These are phyloP conservation scores for Castanea crenata DNA, from an alignment of 306 rosid genomes.

Conservation along the genomic window DNA sequence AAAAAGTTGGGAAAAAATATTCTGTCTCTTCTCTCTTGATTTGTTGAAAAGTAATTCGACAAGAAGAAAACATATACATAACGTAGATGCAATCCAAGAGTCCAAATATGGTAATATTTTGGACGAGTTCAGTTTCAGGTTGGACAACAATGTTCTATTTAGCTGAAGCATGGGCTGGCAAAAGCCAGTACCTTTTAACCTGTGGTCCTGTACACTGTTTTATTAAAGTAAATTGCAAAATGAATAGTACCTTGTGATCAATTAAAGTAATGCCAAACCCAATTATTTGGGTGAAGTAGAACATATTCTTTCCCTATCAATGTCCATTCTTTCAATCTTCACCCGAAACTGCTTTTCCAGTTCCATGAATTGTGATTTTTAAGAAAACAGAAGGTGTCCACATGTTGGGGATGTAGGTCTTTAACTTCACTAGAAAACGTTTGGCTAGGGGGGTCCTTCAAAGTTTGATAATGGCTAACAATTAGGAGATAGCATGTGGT, in stretches of 20 bases:
- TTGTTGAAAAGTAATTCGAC: no score
- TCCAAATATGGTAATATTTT: neutral
- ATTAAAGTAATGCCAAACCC: neutral
- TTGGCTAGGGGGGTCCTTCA: neutral
- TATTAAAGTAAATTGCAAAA: neutral
- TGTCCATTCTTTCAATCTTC: constrained; percentile 1
- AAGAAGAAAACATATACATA: no score
- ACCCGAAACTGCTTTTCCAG: neutral
- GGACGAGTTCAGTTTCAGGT: neutral
- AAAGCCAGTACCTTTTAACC: neutral
- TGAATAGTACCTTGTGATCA: neutral
- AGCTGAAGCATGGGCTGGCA: neutral
- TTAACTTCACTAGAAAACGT: neutral
- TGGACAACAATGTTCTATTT: neutral
- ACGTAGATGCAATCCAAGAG: neutral
- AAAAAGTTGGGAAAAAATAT: no score
- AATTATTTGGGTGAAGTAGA: constrained; percentile 3
- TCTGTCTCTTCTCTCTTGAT: no score
- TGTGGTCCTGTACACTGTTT: neutral
- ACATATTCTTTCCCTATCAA: neutral
- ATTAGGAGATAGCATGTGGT: constrained; percentile 14
- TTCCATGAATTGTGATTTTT: neutral
- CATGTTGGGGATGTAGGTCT: neutral
- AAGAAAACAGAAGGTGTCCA: constrained; percentile 11
- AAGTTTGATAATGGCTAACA: no score